Conservation (phyloP, 345 rosid species). For the Citropsis articulata region DNA sequence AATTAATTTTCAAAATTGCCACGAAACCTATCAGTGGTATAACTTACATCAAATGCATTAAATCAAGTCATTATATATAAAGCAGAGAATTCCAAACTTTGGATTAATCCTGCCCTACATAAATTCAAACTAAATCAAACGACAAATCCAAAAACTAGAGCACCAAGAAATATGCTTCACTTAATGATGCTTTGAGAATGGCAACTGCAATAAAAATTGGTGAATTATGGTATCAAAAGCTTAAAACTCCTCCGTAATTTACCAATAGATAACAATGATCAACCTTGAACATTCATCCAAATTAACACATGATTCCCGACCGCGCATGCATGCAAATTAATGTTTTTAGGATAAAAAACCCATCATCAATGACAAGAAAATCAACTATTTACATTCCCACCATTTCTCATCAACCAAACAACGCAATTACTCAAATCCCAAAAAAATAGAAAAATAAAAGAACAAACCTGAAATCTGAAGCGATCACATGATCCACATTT, state of each 20-base stretch:
- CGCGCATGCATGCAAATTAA: background rate
- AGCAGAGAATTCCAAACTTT: background rate
- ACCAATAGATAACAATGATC: background rate
- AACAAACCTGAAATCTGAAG: slow-evolving; percentile 18
- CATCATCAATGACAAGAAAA: background rate
- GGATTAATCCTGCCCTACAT: background rate
- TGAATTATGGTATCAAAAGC: background rate
- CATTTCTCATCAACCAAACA: slow-evolving; percentile 3
- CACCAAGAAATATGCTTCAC: background rate
- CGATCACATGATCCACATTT: slow-evolving; percentile 17
- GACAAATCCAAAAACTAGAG: background rate
- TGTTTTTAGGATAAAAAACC: too few relatives aligned
- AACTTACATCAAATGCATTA: background rate
- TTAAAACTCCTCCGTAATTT: background rate
- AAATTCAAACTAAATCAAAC: background rate
- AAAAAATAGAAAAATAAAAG: background rate
- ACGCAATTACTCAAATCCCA: background rate
- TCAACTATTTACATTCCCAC: background rate
- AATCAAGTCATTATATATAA: background rate
- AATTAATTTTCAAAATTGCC: background rate
- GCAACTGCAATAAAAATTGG: background rate
- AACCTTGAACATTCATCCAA: background rate
- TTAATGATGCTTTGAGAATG: background rate
- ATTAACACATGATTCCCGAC: background rate
- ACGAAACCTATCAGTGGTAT: background rate